phyloP scores from a whole-genome alignment of 495 filamentous ascomycete species.

The Tetracladium setigerum region DNA sequence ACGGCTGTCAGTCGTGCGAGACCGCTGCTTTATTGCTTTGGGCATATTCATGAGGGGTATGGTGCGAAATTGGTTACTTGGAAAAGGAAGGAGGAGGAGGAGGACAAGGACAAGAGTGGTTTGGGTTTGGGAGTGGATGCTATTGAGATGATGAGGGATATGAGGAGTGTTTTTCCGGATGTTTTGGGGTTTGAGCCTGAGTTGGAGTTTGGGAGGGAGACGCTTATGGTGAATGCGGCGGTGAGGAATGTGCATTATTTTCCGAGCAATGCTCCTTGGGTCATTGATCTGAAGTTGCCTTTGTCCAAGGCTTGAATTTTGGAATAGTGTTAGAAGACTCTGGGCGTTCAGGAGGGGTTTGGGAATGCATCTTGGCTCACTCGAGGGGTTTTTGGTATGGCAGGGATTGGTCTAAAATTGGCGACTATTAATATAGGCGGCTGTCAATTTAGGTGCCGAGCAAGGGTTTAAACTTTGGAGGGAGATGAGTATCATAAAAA shows the following conservation, averaged over 20 bases:
- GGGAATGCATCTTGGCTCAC: no score
- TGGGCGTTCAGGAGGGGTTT: no score
- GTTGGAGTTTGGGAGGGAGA: slow-evolving; percentile 45
- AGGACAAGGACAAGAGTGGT: slow-evolving; percentile 18
- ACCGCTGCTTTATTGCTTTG: slow-evolving; percentile 61
- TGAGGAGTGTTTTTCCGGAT: slow-evolving; percentile 39
- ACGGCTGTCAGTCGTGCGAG: slow-evolving; percentile 41
- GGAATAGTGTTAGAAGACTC: no score
- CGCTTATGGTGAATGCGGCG: slow-evolving; percentile 67
- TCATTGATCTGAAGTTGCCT: slow-evolving; percentile 14
- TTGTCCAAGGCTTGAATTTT: neutral
- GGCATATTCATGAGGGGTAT: slow-evolving; percentile 70
- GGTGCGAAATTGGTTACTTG: slow-evolving; percentile 57
- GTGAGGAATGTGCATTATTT: slow-evolving; percentile 25
- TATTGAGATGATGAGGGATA: slow-evolving; percentile 33
- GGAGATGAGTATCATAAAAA: no score
- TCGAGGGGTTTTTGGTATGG: no score
- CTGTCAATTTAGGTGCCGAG: no score
- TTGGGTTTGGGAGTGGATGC: slow-evolving; percentile 33
- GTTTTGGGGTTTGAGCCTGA: slow-evolving; percentile 25
- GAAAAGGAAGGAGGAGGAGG: slow-evolving; percentile 27
- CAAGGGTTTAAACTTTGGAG: no score
- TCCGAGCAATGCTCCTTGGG: slow-evolving; percentile 12
- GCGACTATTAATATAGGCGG: no score
- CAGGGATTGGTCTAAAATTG: no score